A percentile compares a stretch with the other conserved stretches of the same genome.
These are phyloP conservation scores for Trichophyton mentagrophytes DNA, from an alignment of 2,329 filamentous ascomycete genomes.

Conservation along the genomic window DNA sequence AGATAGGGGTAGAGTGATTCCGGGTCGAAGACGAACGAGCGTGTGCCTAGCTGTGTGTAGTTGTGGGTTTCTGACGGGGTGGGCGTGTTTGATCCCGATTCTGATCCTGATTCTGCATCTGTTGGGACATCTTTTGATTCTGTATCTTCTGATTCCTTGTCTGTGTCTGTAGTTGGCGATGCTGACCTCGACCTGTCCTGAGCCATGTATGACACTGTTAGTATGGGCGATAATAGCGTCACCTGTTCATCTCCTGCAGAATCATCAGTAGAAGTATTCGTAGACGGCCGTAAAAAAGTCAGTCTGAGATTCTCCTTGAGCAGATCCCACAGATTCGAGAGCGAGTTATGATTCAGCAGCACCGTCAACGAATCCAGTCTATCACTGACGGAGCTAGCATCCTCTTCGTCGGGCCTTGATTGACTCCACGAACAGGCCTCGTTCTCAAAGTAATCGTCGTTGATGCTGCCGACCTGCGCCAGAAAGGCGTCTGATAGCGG, in stretches of 20 bases:
- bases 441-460: conserved; percentile 51
- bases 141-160: not conserved
- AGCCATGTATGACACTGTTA: conserved; percentile 34
- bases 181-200: conserved; percentile 12
- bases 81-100: not conserved
- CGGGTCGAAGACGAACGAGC: conserved; percentile 54
- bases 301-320: conserved; percentile 49
- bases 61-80: conserved; percentile 12
- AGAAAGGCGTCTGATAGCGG: conserved; percentile 70
- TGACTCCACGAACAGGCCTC: conserved; percentile 22
- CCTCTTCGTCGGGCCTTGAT: conserved; percentile 16
- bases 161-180: not conserved
- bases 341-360: conserved; percentile 46
- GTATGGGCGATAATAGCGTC: conserved; percentile 29
- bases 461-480: conserved; percentile 56
- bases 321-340: conserved; percentile 47
- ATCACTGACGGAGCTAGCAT: not conserved
- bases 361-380: conserved; percentile 39
- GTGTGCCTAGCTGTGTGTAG: conserved; percentile 37
- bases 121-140: not conserved
- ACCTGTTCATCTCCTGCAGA: conserved; percentile 21
- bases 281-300: conserved; percentile 31
- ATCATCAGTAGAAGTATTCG: conserved; percentile 11
- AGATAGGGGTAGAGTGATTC: conserved; percentile 54
- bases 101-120: not conserved